A percentile compares a stretch with the other conserved stretches of the same genome.
Evolutionary conservation across 192 early-diverging fungal genomes (phyloP).

Genomic region (Podila horticola): DNA sequence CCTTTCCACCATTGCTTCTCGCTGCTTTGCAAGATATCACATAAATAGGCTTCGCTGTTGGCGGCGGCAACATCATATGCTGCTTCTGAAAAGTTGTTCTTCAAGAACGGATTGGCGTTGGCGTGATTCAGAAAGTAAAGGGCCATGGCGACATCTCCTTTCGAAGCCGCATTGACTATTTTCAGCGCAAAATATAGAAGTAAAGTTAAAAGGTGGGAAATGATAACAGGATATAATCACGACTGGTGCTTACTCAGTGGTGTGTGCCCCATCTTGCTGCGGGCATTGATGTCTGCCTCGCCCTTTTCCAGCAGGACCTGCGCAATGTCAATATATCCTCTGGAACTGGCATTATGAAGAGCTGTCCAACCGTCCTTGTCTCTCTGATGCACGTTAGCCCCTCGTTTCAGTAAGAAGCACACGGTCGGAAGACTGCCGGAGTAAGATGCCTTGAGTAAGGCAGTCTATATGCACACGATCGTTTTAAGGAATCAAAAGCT

Average conservation of each 20-base stretch:
- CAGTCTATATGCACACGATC: constrained; percentile 58
- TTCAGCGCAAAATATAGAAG: constrained; percentile 19
- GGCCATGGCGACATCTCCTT: constrained; percentile 73
- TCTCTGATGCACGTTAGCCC: constrained; percentile 69
- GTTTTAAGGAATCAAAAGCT: too few relatives aligned
- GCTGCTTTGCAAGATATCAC: constrained; percentile 69
- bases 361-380: constrained; percentile 87
- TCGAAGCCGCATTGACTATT: constrained; percentile 76
- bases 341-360: constrained; percentile 79
- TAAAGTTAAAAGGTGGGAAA: neutral
- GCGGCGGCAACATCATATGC: constrained; percentile 84
- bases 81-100: constrained; percentile 73
- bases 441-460: constrained; percentile 78
- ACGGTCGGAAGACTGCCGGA: constrained; percentile 70
- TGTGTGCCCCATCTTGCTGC: constrained; percentile 73
- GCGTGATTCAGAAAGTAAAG: constrained; percentile 69
- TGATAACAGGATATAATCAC: too few relatives aligned
- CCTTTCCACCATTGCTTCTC: constrained; percentile 64
- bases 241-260: constrained; percentile 64
- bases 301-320: constrained; percentile 67
- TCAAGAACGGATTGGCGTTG: constrained; percentile 68
- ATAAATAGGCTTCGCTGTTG: constrained; percentile 70
- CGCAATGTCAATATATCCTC: constrained; percentile 67
- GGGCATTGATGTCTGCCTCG: constrained; percentile 68
- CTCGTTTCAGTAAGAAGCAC: constrained; percentile 62